phyloP scores from a whole-genome alignment of 345 rosid genomes.

The Brassica incana region DNA sequence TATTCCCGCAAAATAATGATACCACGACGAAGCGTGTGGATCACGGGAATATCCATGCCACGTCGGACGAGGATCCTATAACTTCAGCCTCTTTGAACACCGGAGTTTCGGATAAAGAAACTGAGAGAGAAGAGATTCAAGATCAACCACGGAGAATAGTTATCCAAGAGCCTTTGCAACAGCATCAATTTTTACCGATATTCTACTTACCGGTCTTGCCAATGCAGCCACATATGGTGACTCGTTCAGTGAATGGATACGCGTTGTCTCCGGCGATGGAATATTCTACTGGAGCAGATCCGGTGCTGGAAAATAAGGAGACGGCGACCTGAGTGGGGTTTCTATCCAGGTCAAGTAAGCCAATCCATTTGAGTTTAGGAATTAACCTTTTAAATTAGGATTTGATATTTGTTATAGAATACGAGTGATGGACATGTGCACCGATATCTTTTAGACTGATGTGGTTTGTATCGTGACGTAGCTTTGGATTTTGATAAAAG shows the following conservation, averaged over 20 bases:
- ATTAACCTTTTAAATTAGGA: neutral
- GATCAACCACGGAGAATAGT: neutral
- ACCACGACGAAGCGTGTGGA: neutral
- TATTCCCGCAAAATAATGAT: neutral
- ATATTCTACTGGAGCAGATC: neutral
- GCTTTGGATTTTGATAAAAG: neutral
- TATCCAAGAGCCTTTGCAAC: constrained; percentile 5
- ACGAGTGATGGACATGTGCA: neutral
- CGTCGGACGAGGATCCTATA: neutral
- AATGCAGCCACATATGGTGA: constrained; percentile 17
- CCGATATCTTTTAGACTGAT: neutral
- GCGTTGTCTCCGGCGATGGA: constrained; percentile 3
- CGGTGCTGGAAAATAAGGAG: neutral
- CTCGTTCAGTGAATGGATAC: neutral
- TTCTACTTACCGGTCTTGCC: constrained; percentile 13
- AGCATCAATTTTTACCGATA: neutral
- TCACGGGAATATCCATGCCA: neutral
- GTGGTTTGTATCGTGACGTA: neutral
- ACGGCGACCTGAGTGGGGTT: neutral
- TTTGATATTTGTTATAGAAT: neutral
- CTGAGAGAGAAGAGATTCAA: constrained; percentile 5
- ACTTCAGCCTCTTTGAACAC: neutral
- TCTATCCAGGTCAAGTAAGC: constrained; percentile 1
- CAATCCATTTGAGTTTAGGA: neutral
- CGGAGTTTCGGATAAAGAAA: constrained; percentile 9